Conservation (phyloP, 108 stramenopile species). For the Cyclotella atomus region DNA sequence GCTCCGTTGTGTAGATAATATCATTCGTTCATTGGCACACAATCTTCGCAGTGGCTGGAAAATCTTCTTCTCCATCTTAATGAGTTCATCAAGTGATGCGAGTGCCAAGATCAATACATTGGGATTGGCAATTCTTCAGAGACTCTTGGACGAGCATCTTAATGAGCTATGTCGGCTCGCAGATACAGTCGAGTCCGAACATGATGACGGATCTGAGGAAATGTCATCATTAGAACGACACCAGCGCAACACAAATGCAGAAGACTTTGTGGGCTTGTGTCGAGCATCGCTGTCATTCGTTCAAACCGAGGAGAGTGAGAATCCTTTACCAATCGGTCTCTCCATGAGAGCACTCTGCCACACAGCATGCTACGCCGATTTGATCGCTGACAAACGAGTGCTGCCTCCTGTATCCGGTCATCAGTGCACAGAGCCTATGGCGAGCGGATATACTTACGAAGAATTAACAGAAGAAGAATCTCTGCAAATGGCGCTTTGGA, state of each 20-base stretch:
- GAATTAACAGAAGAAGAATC: conserved; percentile 70
- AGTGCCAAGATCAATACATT: conserved; percentile 69
- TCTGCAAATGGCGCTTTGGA: conserved; percentile 86
- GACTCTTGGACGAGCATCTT: conserved; percentile 83
- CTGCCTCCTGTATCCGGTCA: conserved; percentile 64
- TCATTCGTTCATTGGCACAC: conserved; percentile 73
- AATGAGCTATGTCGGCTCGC: conserved; percentile 60
- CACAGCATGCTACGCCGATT: conserved; percentile 87
- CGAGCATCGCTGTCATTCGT: conserved; percentile 81
- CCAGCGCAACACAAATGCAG: conserved; percentile 73
- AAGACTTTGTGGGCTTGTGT: conserved; percentile 86
- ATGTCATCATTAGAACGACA: conserved; percentile 51
- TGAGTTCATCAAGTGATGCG: conserved; percentile 62
- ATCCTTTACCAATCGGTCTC: conserved; percentile 70
- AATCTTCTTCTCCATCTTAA: conserved; percentile 84
- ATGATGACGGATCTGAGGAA: conserved; percentile 19
- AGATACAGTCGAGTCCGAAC: conserved; percentile 27
- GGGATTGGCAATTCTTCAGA: conserved; percentile 80
- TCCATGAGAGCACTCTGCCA: conserved; percentile 91
- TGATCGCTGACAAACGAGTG: conserved; percentile 72
- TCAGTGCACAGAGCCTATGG: conserved; percentile 51
- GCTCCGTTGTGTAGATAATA: conserved; percentile 86
- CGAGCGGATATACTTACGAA: conserved; percentile 72
- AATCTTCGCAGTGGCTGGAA: conserved; percentile 93
- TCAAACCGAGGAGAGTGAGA: conserved; percentile 48